A percentile compares a stretch with the other conserved stretches of the same genome.
Conservation (phyloP, 2,329 filamentous ascomycete species). For the Ceratocystis cubensis region DNA sequence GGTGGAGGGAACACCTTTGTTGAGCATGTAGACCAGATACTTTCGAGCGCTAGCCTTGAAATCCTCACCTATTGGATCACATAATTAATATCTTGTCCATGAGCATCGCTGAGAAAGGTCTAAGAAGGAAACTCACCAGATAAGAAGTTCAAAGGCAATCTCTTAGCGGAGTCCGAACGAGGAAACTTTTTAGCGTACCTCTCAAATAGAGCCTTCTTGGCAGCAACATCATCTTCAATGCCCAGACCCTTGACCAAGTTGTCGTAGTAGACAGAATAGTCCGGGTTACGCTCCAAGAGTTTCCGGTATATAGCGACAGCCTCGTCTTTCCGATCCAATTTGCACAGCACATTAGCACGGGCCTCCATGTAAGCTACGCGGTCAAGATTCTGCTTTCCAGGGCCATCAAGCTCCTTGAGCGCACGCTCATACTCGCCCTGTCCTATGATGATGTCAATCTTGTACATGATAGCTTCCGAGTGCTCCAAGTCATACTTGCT, state of each 20-base stretch:
- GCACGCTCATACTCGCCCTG: slow-evolving; percentile 71
- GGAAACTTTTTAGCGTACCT: slow-evolving; percentile 71
- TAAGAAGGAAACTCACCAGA: slow-evolving; percentile 38
- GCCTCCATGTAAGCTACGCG: slow-evolving; percentile 74
- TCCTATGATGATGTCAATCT: slow-evolving; percentile 88
- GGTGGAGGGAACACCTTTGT: slow-evolving; percentile 86
- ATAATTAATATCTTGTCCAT: slow-evolving; percentile 20
- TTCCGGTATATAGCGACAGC: slow-evolving; percentile 69
- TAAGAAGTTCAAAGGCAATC: slow-evolving; percentile 82
- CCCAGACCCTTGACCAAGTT: slow-evolving; percentile 58
- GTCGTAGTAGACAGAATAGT: slow-evolving; percentile 77
- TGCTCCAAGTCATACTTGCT: slow-evolving; percentile 75
- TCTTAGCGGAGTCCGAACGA: slow-evolving; percentile 69
- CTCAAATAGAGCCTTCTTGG: slow-evolving; percentile 57
- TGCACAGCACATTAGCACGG: slow-evolving; percentile 69
- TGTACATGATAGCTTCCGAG: slow-evolving; percentile 88
- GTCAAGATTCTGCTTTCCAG: slow-evolving; percentile 68
- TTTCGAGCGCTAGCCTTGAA: slow-evolving; percentile 66
- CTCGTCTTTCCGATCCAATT: slow-evolving; percentile 64
- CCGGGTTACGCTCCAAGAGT: slow-evolving; percentile 74
- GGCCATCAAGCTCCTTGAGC: slow-evolving; percentile 69
- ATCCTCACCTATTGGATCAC: slow-evolving; percentile 46
- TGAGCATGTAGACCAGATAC: slow-evolving; percentile 74
- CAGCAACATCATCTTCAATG: slow-evolving; percentile 46
- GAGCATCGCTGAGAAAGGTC: not conserved